Evolutionary conservation across 345 rosid species (phyloP).

Genomic region (Schrenkiella parvula): DNA sequence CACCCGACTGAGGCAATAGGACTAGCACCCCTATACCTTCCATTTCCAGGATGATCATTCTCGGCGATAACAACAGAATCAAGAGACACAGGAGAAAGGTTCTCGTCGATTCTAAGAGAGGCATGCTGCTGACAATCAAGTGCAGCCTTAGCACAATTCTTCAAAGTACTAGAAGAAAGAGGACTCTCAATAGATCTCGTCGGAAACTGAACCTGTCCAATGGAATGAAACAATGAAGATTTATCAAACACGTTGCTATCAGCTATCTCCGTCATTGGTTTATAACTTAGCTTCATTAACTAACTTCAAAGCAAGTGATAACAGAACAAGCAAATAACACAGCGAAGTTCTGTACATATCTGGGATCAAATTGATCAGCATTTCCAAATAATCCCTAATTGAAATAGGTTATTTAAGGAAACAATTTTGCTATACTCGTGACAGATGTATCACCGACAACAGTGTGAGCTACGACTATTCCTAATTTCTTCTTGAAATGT

Average conservation of each 20-base stretch:
- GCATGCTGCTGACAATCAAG: slow-evolving; percentile 56
- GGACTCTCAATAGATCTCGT: slow-evolving; percentile 64
- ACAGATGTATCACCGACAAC: not conserved
- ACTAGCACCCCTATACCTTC: slow-evolving; percentile 52
- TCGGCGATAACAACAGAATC: slow-evolving; percentile 84
- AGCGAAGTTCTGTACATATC: not conserved
- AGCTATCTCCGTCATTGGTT: not conserved
- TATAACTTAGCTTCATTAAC: not conserved
- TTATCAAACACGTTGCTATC: not conserved
- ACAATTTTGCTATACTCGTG: not conserved
- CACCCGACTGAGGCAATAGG: slow-evolving; percentile 74
- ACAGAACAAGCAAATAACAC: not conserved
- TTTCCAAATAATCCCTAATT: not conserved
- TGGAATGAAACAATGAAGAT: not conserved
- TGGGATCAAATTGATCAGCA: not conserved
- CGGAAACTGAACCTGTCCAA: slow-evolving; percentile 45
- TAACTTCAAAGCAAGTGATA: not conserved
- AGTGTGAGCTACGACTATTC: not conserved
- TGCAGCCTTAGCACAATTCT: slow-evolving; percentile 44
- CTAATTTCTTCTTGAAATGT: not conserved
- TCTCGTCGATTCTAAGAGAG: slow-evolving; percentile 63
- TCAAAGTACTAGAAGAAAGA: slow-evolving; percentile 49
- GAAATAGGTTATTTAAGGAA: not conserved
- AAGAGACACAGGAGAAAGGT: slow-evolving; percentile 76
- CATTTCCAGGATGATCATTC: slow-evolving; percentile 53